Conservation (phyloP, 352 stramenopile genomes). For the Pelagophyceae sp. region DNA sequence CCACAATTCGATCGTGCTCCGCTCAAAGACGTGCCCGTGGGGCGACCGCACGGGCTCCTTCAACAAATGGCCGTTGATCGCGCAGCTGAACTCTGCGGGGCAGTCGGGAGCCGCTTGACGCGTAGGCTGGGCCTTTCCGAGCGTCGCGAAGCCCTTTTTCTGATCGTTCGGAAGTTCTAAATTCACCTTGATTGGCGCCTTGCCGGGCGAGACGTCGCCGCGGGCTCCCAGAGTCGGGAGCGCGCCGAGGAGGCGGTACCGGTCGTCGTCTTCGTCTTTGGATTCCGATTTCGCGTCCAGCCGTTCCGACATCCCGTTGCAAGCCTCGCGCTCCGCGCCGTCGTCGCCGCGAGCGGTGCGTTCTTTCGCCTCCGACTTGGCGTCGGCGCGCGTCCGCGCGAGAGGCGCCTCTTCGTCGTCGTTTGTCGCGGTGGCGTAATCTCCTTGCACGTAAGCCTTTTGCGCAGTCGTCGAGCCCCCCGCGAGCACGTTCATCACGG, state of each 20-base stretch:
- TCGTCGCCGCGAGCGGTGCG: too few relatives aligned
- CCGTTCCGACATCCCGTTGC: too few relatives aligned
- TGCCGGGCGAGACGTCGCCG: background rate
- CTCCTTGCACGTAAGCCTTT: slow-evolving; percentile 19
- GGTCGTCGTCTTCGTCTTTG: slow-evolving; percentile 24
- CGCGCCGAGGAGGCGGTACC: slow-evolving; percentile 26
- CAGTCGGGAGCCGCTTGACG: too few relatives aligned
- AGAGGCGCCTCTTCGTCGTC: background rate
- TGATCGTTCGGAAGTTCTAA: slow-evolving; percentile 13
- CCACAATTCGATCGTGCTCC: slow-evolving; percentile 41
- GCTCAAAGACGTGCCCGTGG: slow-evolving; percentile 39
- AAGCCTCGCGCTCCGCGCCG: too few relatives aligned
- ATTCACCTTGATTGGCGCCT: slow-evolving; percentile 18
- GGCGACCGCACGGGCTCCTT: slow-evolving; percentile 36
- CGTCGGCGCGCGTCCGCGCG: background rate
- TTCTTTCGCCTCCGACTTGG: slow-evolving; percentile 14
- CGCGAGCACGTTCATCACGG: slow-evolving; percentile 31
- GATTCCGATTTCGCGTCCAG: background rate
- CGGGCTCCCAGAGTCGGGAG: slow-evolving; percentile 21
- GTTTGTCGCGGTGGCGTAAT: slow-evolving; percentile 4
- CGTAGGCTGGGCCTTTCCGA: slow-evolving; percentile 4
- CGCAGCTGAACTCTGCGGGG: slow-evolving; percentile 38
- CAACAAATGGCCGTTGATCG: slow-evolving; percentile 47
- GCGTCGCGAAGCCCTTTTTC: too few relatives aligned
- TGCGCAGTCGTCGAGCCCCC: slow-evolving; percentile 15